Evolutionary conservation across 768 basidiomycete genomes (phyloP).

Genomic region (Leucocoprinus sp.): DNA sequence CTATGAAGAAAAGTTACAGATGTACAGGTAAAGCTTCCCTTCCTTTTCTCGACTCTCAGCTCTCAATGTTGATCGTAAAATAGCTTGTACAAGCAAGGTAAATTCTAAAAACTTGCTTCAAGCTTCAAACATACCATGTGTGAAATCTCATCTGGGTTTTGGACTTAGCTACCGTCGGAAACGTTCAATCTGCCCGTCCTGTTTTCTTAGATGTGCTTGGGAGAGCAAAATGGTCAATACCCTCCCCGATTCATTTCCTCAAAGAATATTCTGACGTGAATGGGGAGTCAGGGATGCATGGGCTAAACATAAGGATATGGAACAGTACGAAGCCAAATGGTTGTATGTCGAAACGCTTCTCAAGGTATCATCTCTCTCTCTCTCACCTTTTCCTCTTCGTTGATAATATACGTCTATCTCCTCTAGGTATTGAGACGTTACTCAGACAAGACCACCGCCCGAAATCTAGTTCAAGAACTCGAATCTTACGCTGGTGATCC

Average conservation of each 20-base stretch:
- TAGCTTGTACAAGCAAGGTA: constrained; percentile 93
- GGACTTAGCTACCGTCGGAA: constrained; percentile 75
- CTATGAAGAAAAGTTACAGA: constrained; percentile 89
- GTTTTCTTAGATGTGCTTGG: constrained; percentile 89
- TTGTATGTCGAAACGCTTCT: constrained; percentile 83
- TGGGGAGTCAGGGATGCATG: constrained; percentile 72
- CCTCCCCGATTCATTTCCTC: too few species aligned
- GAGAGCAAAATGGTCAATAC: constrained; percentile 85
- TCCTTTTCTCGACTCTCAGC: background rate
- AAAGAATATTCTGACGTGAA: background rate
- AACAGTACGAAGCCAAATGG: constrained; percentile 76
- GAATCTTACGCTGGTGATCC: constrained; percentile 70
- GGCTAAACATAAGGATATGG: constrained; percentile 85
- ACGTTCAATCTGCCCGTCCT: constrained; percentile 71
- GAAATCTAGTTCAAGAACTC: constrained; percentile 67
- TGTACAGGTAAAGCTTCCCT: constrained; percentile 64
- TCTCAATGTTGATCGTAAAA: constrained; percentile 11
- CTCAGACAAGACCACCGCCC: constrained; percentile 74
- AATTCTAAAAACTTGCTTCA: constrained; percentile 7
- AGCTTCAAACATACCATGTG: too few species aligned
- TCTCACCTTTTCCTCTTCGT: background rate
- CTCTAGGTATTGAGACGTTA: constrained; percentile 72
- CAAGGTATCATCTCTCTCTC: constrained; percentile 40
- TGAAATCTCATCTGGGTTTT: too few species aligned
- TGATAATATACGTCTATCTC: background rate